Evolutionary conservation across 2,329 filamentous ascomycete genomes (phyloP), one percentile per base, ranked within the genome.

Genomic region (Xylariales sp.): DNA sequence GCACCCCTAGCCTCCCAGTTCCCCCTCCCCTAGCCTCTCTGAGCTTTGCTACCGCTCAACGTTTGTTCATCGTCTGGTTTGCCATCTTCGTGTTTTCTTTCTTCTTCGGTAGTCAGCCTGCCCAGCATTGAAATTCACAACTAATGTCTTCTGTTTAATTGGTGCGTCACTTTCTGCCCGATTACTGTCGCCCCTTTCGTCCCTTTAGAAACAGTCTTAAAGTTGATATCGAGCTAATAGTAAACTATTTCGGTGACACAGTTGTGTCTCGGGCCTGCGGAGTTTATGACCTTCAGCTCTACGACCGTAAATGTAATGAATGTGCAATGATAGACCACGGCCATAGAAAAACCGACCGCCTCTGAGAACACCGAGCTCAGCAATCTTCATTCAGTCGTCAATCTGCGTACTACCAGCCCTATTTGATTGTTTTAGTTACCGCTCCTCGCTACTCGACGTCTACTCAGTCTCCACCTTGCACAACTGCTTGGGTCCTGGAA

Each of bases 271-370:
- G 60, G 63, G 61, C 56, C 53, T 64, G 46, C 63, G 48, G 60
- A 54, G 52, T 55, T 68, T 54, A 28, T 45, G 53, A 60, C 48
- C 53, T 55, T 61, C 18, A 23, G 36, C 52, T 62, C 62, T 18
- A 61, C 67, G 30, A 52, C 62, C 66, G 66, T 70, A 71, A 64
- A 66, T 60, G 61, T 69, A 65, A 71, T 69, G 67, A 65, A 71
- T 69, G 65, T 67, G 65, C 62, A 68, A 71, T 65, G 57, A 71
- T 68, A 72, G 60, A 71, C 61, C 53, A 64, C 62, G 32, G 43
- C 50, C 49, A 32, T 57, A 64, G 56, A 65, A 41, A 53, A 53
- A 23, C 36, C 32, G 46, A 30, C 57, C 56, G 41, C 54, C 43
- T 45, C 48, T 64, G 55, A 64, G 64, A 34, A 55, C 56, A 54